These are phyloP conservation scores for Trichoderma parareesei DNA, from an alignment of 495 filamentous ascomycete species.

Conservation along the genomic window DNA sequence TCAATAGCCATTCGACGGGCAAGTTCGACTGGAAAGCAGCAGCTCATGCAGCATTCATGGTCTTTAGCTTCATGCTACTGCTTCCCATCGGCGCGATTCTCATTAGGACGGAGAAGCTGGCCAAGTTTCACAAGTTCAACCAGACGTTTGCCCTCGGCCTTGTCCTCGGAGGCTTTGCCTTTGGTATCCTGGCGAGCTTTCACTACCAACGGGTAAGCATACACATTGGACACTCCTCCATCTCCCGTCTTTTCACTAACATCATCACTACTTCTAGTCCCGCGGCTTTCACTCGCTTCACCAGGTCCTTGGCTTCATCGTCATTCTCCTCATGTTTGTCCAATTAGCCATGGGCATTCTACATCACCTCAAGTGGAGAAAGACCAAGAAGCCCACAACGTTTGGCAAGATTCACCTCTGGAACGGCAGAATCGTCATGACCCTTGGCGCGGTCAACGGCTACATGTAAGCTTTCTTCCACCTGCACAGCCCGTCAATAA, in stretches of 20 bases:
- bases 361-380: slow-evolving; percentile 42
- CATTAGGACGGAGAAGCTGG: slow-evolving; percentile 37
- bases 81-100: slow-evolving; percentile 44
- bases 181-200: slow-evolving; percentile 40
- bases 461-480: slow-evolving; percentile 28
- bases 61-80: slow-evolving; percentile 40
- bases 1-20: slow-evolving; percentile 21
- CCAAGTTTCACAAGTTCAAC: slow-evolving; percentile 42
- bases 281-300: slow-evolving; percentile 43
- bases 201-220: slow-evolving; percentile 43
- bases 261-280: slow-evolving; percentile 22
- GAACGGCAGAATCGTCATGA: slow-evolving; percentile 43
- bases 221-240: neutral
- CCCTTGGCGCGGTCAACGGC: slow-evolving; percentile 42
- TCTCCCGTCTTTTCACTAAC: neutral
- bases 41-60: slow-evolving; percentile 44
- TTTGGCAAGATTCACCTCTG: slow-evolving; percentile 40
- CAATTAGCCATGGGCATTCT: slow-evolving; percentile 42
- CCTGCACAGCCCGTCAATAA: neutral
- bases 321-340: slow-evolving; percentile 36
- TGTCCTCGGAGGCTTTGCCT: slow-evolving; percentile 32
- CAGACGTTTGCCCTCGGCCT: slow-evolving; percentile 37
- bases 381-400: slow-evolving; percentile 33
- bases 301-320: slow-evolving; percentile 47
- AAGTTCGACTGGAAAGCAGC: slow-evolving; percentile 21